Conservation (phyloP, 257 asterid genomes). For the Penstemon newberryi region DNA sequence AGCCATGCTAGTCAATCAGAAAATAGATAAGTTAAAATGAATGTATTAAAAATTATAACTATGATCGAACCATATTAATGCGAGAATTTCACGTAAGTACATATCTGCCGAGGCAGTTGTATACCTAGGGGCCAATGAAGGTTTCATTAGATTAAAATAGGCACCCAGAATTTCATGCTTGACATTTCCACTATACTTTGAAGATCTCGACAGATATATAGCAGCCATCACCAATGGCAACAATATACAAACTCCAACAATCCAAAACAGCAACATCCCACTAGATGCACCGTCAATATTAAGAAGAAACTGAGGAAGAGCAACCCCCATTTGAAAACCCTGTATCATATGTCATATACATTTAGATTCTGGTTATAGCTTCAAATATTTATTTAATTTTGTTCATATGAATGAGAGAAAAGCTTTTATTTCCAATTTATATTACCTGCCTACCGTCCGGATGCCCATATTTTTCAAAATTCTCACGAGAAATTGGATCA, state of each 20-base stretch:
- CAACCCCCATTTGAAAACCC: slow-evolving; percentile 96
- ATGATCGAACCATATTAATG: slow-evolving; percentile 11
- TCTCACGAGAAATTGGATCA: slow-evolving; percentile 90
- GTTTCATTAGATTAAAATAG: slow-evolving; percentile 81
- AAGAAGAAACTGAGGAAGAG: slow-evolving; percentile 90
- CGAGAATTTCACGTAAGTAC: slow-evolving; percentile 16
- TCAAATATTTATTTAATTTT: not conserved
- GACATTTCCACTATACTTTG: slow-evolving; percentile 76
- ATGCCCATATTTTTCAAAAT: slow-evolving; percentile 92
- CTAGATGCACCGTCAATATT: slow-evolving; percentile 70
- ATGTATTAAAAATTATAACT: not conserved
- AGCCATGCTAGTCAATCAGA: not conserved
- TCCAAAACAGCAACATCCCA: slow-evolving; percentile 66
- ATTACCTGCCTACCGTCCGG: slow-evolving; percentile 99
- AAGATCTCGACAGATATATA: slow-evolving; percentile 71
- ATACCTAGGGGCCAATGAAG: slow-evolving; percentile 86
- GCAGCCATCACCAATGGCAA: slow-evolving; percentile 78
- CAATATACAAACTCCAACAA: slow-evolving; percentile 70
- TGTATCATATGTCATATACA: slow-evolving; percentile 34
- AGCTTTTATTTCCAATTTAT: not conserved
- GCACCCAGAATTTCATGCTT: slow-evolving; percentile 72
- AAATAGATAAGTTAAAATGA: slow-evolving; percentile 19
- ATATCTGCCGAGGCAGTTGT: not conserved
- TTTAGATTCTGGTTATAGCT: slow-evolving; percentile 15
- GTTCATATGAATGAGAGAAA: slow-evolving; percentile 19